Conservation (phyloP, 2,329 filamentous ascomycete species). For the Sporothrix dimorphospora region DNA sequence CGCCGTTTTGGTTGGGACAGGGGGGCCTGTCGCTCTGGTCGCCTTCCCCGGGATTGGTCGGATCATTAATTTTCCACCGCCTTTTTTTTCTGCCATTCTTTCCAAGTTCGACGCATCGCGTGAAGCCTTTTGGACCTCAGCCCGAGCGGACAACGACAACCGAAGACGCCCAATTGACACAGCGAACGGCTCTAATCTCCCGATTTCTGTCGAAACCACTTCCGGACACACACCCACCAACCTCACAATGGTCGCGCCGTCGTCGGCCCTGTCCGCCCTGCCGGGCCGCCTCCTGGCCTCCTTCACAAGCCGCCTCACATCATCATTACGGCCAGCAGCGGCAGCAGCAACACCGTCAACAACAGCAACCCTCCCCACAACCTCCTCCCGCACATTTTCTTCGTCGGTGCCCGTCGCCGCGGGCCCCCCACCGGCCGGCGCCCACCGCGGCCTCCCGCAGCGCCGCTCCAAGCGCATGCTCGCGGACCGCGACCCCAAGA, state of each 20-base stretch:
- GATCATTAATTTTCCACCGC: constrained; percentile 27
- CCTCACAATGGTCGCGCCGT: constrained; percentile 10
- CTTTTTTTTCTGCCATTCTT: constrained; percentile 26
- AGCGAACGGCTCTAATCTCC: not conserved
- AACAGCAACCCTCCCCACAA: not conserved
- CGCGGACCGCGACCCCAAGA: constrained; percentile 40
- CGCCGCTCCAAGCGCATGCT: constrained; percentile 29
- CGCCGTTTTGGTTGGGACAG: not conserved
- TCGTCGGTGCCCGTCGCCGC: not conserved
- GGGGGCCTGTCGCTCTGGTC: too few relatives aligned
- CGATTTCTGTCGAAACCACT: not conserved
- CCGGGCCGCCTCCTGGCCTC: constrained; percentile 26
- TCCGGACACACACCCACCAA: too few relatives aligned
- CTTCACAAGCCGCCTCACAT: constrained; percentile 19
- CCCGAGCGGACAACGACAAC: not conserved
- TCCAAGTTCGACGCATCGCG: not conserved
- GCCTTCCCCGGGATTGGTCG: constrained; percentile 11
- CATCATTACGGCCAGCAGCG: not conserved
- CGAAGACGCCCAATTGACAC: not conserved
- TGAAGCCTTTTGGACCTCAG: not conserved
- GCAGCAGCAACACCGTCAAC: not conserved
- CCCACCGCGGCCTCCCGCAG: not conserved
- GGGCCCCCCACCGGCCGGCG: not conserved
- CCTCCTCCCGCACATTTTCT: constrained; percentile 21
- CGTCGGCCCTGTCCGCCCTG: constrained; percentile 1